Percentiles rank a stretch among this genome's conserved stretches.
phyloP scores from a whole-genome alignment of 2,329 filamentous ascomycete genomes.

The Alternaria hordeiaustralica region DNA sequence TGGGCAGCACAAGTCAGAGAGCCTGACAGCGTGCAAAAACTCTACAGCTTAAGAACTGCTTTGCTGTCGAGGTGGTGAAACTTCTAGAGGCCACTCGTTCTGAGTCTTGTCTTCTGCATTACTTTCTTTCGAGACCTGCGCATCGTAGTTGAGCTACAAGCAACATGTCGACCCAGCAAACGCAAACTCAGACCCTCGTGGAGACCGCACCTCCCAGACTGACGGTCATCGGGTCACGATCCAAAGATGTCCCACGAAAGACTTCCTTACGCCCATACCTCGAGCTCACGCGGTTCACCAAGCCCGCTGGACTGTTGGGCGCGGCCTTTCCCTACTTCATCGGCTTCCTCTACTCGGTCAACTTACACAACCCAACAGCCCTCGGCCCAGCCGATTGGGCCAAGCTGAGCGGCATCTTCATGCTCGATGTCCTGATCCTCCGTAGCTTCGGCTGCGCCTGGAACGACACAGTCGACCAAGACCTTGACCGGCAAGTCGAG shows the following conservation, averaged over 20 bases:
- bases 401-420: constrained; percentile 46
- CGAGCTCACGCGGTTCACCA: constrained; percentile 57
- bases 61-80: background rate
- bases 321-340: constrained; percentile 52
- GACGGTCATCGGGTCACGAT: background rate
- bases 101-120: background rate
- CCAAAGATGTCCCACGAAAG: background rate
- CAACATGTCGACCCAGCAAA: constrained; percentile 1
- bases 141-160: background rate
- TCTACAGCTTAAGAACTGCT: background rate
- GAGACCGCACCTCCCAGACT: constrained; percentile 1
- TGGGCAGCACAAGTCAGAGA: background rate
- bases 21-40: background rate
- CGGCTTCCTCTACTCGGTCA: constrained; percentile 50
- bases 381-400: constrained; percentile 10
- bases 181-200: background rate
- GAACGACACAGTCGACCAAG: constrained; percentile 63
- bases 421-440: constrained; percentile 54
- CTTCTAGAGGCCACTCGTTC: background rate
- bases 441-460: constrained; percentile 54
- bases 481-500: constrained; percentile 57
- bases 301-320: constrained; percentile 53
- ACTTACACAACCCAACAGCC: constrained; percentile 18
- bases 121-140: background rate
- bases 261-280: constrained; percentile 10